Evolutionary conservation across 345 rosid genomes (phyloP), one percentile per base, ranked within the genome.

Genomic region (Euphorbia lathyris): DNA sequence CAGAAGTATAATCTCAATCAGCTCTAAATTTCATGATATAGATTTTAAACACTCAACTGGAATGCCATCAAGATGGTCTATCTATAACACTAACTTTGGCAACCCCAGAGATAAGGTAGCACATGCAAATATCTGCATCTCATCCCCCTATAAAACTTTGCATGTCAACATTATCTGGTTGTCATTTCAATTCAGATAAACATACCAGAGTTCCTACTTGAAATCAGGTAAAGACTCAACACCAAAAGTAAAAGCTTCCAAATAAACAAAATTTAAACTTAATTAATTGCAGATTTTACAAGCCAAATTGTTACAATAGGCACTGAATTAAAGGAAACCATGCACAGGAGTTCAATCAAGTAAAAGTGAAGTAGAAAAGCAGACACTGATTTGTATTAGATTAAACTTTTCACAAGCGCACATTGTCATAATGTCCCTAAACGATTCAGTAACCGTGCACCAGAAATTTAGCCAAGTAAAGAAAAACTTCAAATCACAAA

Each of bases 241-340:
- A 71, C 22, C 67, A 62, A 76, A 69, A 69, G 76, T 57, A 32
- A 65, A 38, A 58, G 65, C 59, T 38, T 45, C 58, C 58, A 56
- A 23, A 68, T 43, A 57, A 14, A 27, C 12, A 58, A 27, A 27
- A 58, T 16, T 13, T 25, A 4, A 25, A 13, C 55, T 20, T 50
- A 12, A 9, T 25, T 48, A 26, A 25, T 23, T 29, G 36, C 3
- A 58, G 67, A 61, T 36, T 65, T 66, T 22, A 29, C 42, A 67
- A 13, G 56, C 20, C 51, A 68, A 53, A 20, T 51, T 53, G 45
- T 72, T 11, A 29, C 0, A 52, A 65, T 45, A 29, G 23, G 40
- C 43, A 19, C 42, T 23, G 10, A 23, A 6, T 36, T 34, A 19
- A 10, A 23, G 58, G 20, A 32, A 34, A 67, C 55, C 63, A 57